phyloP scores from a whole-genome alignment of 75 land plant species.

The Sequoia sempervirens region DNA sequence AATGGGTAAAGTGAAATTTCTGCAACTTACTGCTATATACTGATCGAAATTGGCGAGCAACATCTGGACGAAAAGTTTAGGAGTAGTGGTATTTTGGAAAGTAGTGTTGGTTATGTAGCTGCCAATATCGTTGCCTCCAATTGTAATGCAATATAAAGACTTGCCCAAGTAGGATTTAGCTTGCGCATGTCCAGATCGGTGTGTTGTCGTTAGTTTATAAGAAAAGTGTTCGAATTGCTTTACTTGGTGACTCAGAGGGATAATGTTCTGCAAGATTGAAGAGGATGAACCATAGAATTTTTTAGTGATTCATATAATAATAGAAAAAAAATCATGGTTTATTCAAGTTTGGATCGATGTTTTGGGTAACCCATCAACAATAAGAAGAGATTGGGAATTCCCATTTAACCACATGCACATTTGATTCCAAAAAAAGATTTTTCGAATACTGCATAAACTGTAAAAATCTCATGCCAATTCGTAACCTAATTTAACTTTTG shows the following conservation, averaged over 20 bases:
- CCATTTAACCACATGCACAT: no score
- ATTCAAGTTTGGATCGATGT: no score
- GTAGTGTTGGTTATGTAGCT: neutral
- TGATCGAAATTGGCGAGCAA: neutral
- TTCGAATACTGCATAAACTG: no score
- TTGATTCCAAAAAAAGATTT: no score
- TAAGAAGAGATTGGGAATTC: no score
- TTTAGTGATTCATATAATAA: neutral
- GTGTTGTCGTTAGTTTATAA: neutral
- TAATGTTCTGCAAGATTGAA: neutral
- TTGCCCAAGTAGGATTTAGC: neutral
- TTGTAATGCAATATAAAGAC: neutral
- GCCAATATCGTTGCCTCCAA: slow-evolving; percentile 1
- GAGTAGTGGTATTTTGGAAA: neutral
- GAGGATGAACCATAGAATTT: neutral
- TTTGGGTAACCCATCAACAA: no score
- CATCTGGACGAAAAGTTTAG: neutral
- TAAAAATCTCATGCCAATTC: neutral
- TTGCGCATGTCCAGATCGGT: neutral
- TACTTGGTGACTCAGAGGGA: neutral
- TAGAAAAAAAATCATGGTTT: neutral
- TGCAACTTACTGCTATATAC: neutral
- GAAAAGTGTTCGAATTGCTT: neutral
- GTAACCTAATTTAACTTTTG: neutral
- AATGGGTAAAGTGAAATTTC: neutral